Percentiles rank a stretch among this genome's conserved stretches.
These are phyloP conservation scores for Globisporangium nodosum DNA, from an alignment of 352 stramenopile species.

Conservation along the genomic window DNA sequence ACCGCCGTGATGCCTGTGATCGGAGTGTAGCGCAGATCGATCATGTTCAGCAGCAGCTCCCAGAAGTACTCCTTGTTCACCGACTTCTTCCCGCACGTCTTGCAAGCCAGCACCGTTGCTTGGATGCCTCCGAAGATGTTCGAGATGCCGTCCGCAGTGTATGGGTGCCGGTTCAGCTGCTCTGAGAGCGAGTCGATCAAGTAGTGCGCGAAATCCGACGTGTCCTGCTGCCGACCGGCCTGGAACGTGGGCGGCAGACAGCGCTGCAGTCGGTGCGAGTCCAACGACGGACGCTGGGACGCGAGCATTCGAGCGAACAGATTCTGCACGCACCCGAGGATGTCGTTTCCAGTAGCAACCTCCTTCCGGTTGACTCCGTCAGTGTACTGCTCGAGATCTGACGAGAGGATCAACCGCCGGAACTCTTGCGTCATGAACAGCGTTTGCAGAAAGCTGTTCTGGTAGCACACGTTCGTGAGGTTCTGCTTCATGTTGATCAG, in stretches of 20 bases:
- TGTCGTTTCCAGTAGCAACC: constrained; percentile 22
- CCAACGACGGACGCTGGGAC: constrained; percentile 61
- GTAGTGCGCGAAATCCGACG: constrained; percentile 85
- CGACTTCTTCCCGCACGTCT: constrained; percentile 72
- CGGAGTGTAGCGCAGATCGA: constrained; percentile 83
- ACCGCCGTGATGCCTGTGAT: constrained; percentile 79
- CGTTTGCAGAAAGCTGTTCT: constrained; percentile 87
- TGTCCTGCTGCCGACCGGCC: constrained; percentile 80
- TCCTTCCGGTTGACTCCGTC: constrained; percentile 18
- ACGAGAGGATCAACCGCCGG: constrained; percentile 64
- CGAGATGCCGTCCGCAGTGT: constrained; percentile 50
- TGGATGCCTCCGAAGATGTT: constrained; percentile 77
- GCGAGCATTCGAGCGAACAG: constrained; percentile 68
- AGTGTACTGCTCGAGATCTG: constrained; percentile 35
- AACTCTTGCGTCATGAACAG: constrained; percentile 86
- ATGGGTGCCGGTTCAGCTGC: constrained; percentile 57
- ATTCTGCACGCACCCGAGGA: constrained; percentile 60
- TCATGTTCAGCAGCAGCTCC: constrained; percentile 88
- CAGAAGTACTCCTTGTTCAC: constrained; percentile 87
- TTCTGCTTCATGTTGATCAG: constrained; percentile 90
- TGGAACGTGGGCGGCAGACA: constrained; percentile 73
- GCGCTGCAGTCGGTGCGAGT: constrained; percentile 62
- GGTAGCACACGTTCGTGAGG: constrained; percentile 88
- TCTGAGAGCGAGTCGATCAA: constrained; percentile 76
- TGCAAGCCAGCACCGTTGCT: constrained; percentile 80